Evolutionary conservation across 768 basidiomycete species (phyloP).

Genomic region (Trametes villosa): DNA sequence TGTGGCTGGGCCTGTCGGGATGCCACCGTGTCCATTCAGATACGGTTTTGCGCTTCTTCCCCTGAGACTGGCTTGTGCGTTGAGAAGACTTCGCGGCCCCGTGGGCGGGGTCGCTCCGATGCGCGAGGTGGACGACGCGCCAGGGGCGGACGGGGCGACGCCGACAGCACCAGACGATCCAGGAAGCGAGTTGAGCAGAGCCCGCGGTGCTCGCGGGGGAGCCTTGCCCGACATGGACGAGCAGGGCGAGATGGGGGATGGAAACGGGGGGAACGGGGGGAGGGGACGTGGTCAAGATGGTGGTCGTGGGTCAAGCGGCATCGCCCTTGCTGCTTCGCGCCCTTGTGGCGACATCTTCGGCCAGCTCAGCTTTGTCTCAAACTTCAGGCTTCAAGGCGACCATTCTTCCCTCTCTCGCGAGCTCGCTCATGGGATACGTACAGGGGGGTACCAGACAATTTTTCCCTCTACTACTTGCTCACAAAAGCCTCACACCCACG

Average conservation of each 20-base stretch:
- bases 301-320: conserved; percentile 28
- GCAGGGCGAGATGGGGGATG: conserved; percentile 16
- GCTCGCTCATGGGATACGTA: conserved; percentile 18
- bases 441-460: background rate
- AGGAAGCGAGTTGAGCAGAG: conserved; percentile 54
- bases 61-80: conserved; percentile 22
- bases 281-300: conserved; percentile 24
- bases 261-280: conserved; percentile 7
- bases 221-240: conserved; percentile 74
- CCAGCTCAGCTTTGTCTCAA: conserved; percentile 20
- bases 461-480: conserved; percentile 13
- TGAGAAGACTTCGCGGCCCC: conserved; percentile 63
- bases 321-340: conserved; percentile 27
- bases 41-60: conserved; percentile 45
- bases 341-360: conserved; percentile 24
- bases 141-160: conserved; percentile 39
- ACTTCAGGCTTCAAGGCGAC: conserved; percentile 3
- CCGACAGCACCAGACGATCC: conserved; percentile 30
- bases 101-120: conserved; percentile 64
- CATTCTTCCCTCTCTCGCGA: conserved; percentile 9
- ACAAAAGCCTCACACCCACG: background rate
- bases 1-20: conserved; percentile 33
- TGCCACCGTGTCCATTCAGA: conserved; percentile 46
- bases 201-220: conserved; percentile 75
- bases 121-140: conserved; percentile 36